These are phyloP conservation scores for Monotropa hypopitys DNA, from an alignment of 179 eudicot species.

Conservation along the genomic window DNA sequence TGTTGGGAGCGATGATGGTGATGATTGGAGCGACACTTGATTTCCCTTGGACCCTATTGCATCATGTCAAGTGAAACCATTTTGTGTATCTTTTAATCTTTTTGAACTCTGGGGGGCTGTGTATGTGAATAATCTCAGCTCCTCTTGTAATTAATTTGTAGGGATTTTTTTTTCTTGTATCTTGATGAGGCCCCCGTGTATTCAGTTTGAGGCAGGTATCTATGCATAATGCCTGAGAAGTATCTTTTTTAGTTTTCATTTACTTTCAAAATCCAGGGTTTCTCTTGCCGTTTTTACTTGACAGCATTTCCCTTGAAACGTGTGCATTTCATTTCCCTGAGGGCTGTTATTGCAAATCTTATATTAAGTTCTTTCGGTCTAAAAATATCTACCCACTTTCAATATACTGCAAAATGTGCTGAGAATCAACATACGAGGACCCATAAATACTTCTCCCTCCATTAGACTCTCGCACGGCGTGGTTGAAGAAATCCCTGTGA, in stretches of 20 bases:
- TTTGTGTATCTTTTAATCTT: neutral
- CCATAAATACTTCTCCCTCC: no score
- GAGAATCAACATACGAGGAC: no score
- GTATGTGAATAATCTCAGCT: slow-evolving; percentile 16
- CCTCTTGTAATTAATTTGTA: slow-evolving; percentile 13
- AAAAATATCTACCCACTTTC: no score
- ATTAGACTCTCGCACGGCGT: no score
- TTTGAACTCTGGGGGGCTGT: slow-evolving; percentile 2
- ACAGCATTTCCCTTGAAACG: no score
- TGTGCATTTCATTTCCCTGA: neutral
- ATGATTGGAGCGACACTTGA: slow-evolving; percentile 80
- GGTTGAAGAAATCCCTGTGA: no score
- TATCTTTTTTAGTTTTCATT: neutral
- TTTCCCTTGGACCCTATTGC: neutral
- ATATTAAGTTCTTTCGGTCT: no score
- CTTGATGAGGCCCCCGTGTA: neutral
- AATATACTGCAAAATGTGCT: no score
- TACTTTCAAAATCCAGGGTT: neutral
- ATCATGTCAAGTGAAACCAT: neutral
- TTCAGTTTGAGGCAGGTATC: neutral
- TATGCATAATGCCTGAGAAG: slow-evolving; percentile 1
- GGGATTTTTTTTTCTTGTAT: slow-evolving; percentile 7
- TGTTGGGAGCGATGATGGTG: slow-evolving; percentile 79
- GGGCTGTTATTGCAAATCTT: no score
- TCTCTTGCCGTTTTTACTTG: neutral